Evolutionary conservation across 179 eudicot genomes (phyloP).

Genomic region (Dionaea muscipula): DNA sequence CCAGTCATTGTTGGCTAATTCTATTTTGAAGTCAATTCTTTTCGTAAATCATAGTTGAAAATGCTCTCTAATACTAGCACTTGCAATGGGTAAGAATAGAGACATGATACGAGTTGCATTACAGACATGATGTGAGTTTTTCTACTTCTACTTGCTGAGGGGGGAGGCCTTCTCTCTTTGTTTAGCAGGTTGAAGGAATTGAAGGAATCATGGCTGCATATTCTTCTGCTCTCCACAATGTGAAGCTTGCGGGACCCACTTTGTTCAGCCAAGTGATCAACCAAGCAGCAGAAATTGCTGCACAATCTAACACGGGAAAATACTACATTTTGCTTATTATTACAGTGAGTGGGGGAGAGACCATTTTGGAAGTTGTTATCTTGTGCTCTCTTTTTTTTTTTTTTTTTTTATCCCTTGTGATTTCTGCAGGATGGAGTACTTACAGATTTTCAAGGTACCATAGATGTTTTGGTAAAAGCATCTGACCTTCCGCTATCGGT

Average conservation of each 20-base stretch:
- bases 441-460: constrained; percentile 73
- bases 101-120: no score
- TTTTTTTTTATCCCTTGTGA: neutral
- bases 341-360: constrained; percentile 34
- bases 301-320: constrained; percentile 30
- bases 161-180: neutral
- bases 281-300: constrained; percentile 70
- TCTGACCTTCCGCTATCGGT: constrained; percentile 77
- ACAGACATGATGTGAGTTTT: no score
- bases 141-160: no score
- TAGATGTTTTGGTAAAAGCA: constrained; percentile 65
- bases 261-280: constrained; percentile 62
- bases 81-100: no score
- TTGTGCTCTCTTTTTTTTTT: neutral
- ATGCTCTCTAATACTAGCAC: no score
- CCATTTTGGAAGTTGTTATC: neutral
- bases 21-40: no score
- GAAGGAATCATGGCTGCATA: constrained; percentile 83
- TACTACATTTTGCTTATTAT: constrained; percentile 65
- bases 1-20: no score
- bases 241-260: constrained; percentile 73
- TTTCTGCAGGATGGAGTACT: constrained; percentile 72
- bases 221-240: constrained; percentile 37
- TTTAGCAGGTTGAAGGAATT: constrained; percentile 57
- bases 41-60: no score